Percentiles rank a stretch among this genome's conserved stretches.
Conservation (phyloP, 202 grass and related monocot species). For the Digitaria exilis region DNA sequence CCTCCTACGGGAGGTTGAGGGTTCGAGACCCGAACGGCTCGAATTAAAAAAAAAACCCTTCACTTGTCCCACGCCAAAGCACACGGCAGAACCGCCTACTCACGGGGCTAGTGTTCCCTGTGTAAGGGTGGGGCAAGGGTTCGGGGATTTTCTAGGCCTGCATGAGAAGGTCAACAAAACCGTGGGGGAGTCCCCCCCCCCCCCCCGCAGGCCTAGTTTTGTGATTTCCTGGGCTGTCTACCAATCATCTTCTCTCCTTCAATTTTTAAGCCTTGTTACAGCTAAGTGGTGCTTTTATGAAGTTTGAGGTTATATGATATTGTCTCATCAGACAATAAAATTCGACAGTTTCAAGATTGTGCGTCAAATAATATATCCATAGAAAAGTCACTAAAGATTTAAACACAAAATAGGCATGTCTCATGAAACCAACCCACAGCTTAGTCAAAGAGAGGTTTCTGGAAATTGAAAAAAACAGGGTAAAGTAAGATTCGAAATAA, state of each 20-base stretch:
- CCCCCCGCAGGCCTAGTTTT: no score
- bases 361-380: background rate
- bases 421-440: background rate
- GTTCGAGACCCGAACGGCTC: no score
- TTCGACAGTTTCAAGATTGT: background rate
- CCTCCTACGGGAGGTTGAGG: no score
- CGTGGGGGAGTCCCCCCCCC: no score
- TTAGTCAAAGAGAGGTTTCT: background rate
- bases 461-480: background rate
- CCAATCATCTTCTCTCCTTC: background rate
- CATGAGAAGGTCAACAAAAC: no score
- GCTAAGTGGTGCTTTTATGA: background rate
- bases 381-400: constrained; percentile 6
- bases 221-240: background rate
- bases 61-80: no score
- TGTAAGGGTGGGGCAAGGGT: no score
- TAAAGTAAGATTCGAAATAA: background rate
- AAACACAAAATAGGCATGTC: background rate
- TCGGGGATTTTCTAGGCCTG: no score
- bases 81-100: no score
- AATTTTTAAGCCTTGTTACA: background rate
- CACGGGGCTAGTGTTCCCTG: no score
- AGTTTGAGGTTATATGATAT: background rate
- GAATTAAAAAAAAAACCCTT: no score
- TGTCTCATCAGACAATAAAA: background rate